These are phyloP conservation scores for Lyophyllum decastes DNA, from an alignment of 768 basidiomycete species.

Conservation along the genomic window DNA sequence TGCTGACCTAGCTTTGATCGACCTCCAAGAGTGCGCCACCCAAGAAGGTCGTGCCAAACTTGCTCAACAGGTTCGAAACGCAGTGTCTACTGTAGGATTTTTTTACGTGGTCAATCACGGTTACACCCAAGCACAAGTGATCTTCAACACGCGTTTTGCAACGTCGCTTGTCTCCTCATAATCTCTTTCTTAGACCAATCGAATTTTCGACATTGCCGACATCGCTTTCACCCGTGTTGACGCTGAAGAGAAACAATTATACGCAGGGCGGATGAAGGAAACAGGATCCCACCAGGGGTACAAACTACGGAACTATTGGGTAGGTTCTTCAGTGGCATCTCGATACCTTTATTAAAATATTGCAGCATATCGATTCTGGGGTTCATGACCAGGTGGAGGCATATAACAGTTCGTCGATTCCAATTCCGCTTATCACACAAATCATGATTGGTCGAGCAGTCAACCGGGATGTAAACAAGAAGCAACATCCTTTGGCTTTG, in stretches of 20 bases:
- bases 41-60: slow-evolving; percentile 36
- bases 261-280: slow-evolving; percentile 32
- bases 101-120: too few relatives aligned
- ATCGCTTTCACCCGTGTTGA: slow-evolving; percentile 36
- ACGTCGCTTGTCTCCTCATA: background rate
- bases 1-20: slow-evolving; percentile 54
- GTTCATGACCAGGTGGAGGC: slow-evolving; percentile 65
- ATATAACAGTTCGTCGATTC: slow-evolving; percentile 51
- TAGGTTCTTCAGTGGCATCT: background rate
- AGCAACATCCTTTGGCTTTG: slow-evolving; percentile 32
- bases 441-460: slow-evolving; percentile 29
- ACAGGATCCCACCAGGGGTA: slow-evolving; percentile 45
- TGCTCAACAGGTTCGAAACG: slow-evolving; percentile 41
- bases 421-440: too few relatives aligned
- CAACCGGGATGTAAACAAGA: slow-evolving; percentile 26
- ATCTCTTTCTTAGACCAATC: slow-evolving; percentile 27
- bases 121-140: slow-evolving; percentile 33
- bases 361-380: slow-evolving; percentile 57
- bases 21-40: slow-evolving; percentile 40
- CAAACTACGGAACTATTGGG: slow-evolving; percentile 16
- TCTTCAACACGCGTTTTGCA: background rate
- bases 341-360: background rate
- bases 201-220: slow-evolving; percentile 45
- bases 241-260: slow-evolving; percentile 38
- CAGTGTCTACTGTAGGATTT: slow-evolving; percentile 40